These are phyloP conservation scores for Helichrysum umbraculigerum DNA, from an alignment of 129 eudicot species.

Conservation along the genomic window DNA sequence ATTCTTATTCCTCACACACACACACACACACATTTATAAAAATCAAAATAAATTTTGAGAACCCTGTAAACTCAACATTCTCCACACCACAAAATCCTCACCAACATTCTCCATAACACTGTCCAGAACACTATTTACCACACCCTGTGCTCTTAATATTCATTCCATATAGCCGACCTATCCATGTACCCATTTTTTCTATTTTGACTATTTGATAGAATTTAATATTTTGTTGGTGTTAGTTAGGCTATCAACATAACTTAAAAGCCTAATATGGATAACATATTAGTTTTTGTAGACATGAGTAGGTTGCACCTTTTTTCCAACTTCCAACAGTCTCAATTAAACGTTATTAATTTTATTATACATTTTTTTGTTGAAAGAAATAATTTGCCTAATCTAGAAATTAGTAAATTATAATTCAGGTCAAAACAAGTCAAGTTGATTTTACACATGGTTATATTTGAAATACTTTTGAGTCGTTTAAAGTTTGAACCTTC, in stretches of 20 bases:
- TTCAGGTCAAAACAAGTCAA: neutral
- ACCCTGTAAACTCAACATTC: too few relatives aligned
- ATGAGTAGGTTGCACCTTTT: conserved; percentile 22
- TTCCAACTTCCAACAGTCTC: conserved; percentile 18
- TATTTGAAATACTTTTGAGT: neutral
- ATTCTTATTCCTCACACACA: too few relatives aligned
- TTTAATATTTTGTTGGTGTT: conserved; percentile 17
- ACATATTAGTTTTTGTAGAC: conserved; percentile 12
- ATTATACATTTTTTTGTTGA: neutral
- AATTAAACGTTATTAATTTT: conserved; percentile 9
- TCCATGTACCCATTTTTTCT: too few relatives aligned
- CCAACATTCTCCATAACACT: too few relatives aligned
- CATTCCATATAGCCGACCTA: too few relatives aligned
- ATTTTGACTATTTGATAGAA: neutral
- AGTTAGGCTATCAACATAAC: conserved; percentile 31
- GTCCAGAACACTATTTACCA: too few relatives aligned
- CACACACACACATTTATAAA: too few relatives aligned
- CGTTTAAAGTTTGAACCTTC: neutral
- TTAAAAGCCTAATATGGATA: conserved; percentile 2
- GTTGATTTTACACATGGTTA: neutral
- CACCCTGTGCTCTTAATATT: too few relatives aligned
- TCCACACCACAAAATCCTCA: too few relatives aligned
- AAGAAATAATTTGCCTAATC: neutral
- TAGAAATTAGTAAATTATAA: neutral
- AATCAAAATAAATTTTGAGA: too few relatives aligned